Evolutionary conservation across 108 stramenopile species (phyloP).

Genomic region (Chaetoceros muelleri): DNA sequence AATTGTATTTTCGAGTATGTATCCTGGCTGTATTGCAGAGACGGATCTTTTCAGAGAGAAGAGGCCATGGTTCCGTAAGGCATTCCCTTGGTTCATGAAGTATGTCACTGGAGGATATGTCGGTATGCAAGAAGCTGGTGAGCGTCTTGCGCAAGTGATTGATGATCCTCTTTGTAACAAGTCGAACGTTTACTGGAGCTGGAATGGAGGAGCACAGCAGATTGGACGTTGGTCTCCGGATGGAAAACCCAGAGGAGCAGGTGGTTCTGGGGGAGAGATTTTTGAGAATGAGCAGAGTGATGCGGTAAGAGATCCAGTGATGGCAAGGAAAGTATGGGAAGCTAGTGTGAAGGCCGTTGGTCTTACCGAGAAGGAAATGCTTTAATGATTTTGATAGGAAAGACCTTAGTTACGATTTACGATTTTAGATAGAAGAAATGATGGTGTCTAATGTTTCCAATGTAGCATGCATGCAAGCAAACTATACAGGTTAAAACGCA

Average conservation of each 20-base stretch:
- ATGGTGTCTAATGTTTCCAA: too few relatives aligned
- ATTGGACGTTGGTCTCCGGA: conserved; percentile 73
- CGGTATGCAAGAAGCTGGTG: conserved; percentile 78
- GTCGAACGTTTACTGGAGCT: conserved; percentile 90
- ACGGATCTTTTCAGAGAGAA: conserved; percentile 94
- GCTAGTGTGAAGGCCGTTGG: conserved; percentile 64
- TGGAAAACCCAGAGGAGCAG: conserved; percentile 80
- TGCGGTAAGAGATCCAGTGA: conserved; percentile 69
- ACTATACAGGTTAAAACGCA: too few relatives aligned
- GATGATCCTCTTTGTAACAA: conserved; percentile 79
- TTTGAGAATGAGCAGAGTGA: conserved; percentile 85
- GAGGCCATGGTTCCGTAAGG: conserved; percentile 87
- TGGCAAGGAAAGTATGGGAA: conserved; percentile 85
- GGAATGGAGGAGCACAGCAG: conserved; percentile 92
- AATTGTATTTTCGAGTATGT: conserved; percentile 87
- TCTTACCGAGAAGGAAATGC: conserved; percentile 63
- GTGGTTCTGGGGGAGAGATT: conserved; percentile 91
- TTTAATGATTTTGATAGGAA: neutral
- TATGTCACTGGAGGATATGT: conserved; percentile 86
- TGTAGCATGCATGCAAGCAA: too few relatives aligned
- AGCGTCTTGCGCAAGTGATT: conserved; percentile 75
- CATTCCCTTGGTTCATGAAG: conserved; percentile 71
- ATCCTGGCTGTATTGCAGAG: conserved; percentile 97
- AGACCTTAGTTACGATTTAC: too few relatives aligned
- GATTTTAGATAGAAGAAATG: too few relatives aligned